Evolutionary conservation across 228 moss, liverwort and hornwort species (phyloP).

Genomic region (Sphagnum magellanicum): DNA sequence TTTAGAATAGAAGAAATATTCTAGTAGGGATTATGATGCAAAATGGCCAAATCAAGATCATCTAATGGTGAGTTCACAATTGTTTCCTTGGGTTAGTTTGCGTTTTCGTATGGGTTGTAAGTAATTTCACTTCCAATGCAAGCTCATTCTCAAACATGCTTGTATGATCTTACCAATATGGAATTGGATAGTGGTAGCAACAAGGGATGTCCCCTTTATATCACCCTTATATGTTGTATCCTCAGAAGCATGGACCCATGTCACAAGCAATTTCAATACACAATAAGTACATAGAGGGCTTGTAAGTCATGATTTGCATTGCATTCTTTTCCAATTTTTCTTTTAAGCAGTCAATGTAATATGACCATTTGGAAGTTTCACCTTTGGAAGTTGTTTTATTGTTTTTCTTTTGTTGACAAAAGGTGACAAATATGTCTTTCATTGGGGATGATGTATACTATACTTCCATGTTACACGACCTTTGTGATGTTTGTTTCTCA

Average conservation of each 20-base stretch:
- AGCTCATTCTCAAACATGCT: conserved; percentile 51
- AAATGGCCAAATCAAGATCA: no score
- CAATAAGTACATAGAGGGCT: conserved; percentile 39
- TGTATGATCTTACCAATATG: conserved; percentile 59
- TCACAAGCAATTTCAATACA: conserved; percentile 61
- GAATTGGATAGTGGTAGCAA: conserved; percentile 25
- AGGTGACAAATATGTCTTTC: conserved; percentile 93
- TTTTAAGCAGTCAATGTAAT: background rate
- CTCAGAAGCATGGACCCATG: conserved; percentile 66
- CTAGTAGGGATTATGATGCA: no score
- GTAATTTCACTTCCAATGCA: conserved; percentile 40
- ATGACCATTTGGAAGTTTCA: background rate
- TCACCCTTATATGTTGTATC: conserved; percentile 66
- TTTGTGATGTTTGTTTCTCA: background rate
- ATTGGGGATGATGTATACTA: conserved; percentile 69
- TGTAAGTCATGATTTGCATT: background rate
- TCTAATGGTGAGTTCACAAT: no score
- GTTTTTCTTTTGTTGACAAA: no score
- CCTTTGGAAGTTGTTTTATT: no score
- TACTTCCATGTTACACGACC: background rate
- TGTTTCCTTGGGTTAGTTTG: no score
- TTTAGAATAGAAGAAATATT: no score
- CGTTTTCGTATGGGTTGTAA: conserved; percentile 22
- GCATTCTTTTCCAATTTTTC: background rate
- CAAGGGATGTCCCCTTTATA: conserved; percentile 59